Evolutionary conservation across 805 yeast genomes (phyloP).

Genomic region (Candida orba): DNA sequence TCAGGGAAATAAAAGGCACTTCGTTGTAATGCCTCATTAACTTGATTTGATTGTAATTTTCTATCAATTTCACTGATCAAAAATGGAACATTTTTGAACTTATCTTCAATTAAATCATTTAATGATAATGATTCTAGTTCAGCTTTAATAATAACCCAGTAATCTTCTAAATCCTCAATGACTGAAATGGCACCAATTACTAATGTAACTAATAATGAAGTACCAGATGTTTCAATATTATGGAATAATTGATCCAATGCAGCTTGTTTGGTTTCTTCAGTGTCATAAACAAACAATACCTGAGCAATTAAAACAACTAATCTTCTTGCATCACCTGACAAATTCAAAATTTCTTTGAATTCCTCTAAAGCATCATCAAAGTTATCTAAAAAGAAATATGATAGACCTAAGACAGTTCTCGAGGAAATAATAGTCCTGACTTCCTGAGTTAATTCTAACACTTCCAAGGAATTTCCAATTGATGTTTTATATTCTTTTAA

Average conservation of each 20-base stretch:
- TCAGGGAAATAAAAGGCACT: conserved; percentile 71
- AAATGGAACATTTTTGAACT: conserved; percentile 48
- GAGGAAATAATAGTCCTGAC: conserved; percentile 42
- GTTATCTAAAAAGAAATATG: conserved; percentile 54
- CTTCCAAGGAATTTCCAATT: conserved; percentile 50
- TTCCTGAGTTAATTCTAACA: conserved; percentile 39
- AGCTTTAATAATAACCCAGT: conserved; percentile 53
- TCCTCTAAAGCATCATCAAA: conserved; percentile 61
- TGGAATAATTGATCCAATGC: conserved; percentile 78
- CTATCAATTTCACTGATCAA: conserved; percentile 45
- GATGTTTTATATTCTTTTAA: conserved; percentile 47
- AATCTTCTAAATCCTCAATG: conserved; percentile 51
- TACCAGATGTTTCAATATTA: conserved; percentile 55
- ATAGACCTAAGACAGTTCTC: conserved; percentile 64
- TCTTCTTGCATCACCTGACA: conserved; percentile 51
- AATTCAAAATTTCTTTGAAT: conserved; percentile 54
- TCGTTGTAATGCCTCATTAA: conserved; percentile 48
- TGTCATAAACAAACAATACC: conserved; percentile 68
- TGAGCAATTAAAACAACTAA: conserved; percentile 72
- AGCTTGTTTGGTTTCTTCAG: conserved; percentile 70
- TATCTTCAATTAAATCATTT: conserved; percentile 41
- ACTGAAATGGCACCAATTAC: conserved; percentile 77
- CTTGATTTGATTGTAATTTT: conserved; percentile 26
- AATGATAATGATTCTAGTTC: conserved; percentile 53
- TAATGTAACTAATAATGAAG: conserved; percentile 59